Base-by-base conservation (phyloP, 2,329 filamentous ascomycete species). In the Epichloe sibirici region DNA sequence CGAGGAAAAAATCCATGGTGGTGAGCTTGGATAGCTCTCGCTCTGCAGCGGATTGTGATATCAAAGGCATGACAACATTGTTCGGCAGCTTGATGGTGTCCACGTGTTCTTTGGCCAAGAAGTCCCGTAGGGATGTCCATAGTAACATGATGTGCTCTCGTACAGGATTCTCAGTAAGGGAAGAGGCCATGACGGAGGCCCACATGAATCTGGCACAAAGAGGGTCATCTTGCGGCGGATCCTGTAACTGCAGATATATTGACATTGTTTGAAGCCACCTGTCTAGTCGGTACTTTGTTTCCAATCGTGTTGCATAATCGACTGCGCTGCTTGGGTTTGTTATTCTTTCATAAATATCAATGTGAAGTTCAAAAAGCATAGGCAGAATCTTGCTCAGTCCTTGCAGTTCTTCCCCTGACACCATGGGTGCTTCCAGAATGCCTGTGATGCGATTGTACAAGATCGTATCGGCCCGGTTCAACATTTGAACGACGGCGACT, bases 1-100 rank as follows among this genome's bases (percentile, higher is more conserved):
- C 88, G 49, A 90, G 76, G 67, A 98, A 97, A 66, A 97, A 97
- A 63, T 96, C 91, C 80, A 95, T 93, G 0, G 91, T 97, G 13
- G 88, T 95, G 37, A 97, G 76, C 61, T 90, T 90, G 12, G 88
- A 91, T 28, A 96, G 85, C 64, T 98, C 91, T 51, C 89, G 83
- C 57, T 97, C 90, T 7, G 93, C 84, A 0, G 89, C 88, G n/a
- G 79, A 77, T 2, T 82, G 71, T 0, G 91, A 96, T 48, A 98
- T 79, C 56, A 93, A 87, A 0, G 89, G 82, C 83, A 98, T 95
- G 21, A 90, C 79, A 1, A 82, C 79, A 62, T 95, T 97, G 66
- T 98, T 97, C 4, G 85, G 79, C 0, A 97, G 73, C 37, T 76
- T 72, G 12, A 87, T 78, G 0, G 73, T 69, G 3, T 69, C 59